A percentile compares a stretch with the other conserved stretches of the same genome.
Conservation (phyloP, 441 rosid genomes). For the Corymbia calophylla region DNA sequence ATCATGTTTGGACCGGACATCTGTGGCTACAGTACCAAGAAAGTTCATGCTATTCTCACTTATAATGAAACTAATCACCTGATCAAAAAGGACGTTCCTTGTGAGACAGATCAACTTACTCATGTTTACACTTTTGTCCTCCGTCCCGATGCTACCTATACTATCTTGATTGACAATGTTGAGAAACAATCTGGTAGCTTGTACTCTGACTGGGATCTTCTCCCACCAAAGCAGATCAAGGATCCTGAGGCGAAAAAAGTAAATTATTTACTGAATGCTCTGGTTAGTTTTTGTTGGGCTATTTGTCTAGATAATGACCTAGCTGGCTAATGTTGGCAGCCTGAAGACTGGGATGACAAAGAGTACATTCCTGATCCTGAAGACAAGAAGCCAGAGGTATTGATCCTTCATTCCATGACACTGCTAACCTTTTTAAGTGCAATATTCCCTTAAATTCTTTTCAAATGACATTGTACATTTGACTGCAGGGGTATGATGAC, state of each 20-base stretch:
- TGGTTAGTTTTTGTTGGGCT: neutral
- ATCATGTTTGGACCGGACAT: conserved; percentile 99
- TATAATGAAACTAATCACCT: conserved; percentile 74
- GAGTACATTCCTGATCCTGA: conserved; percentile 91
- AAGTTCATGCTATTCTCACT: conserved; percentile 88
- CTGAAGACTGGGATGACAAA: conserved; percentile 97
- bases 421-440: neutral
- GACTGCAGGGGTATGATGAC: conserved; percentile 71
- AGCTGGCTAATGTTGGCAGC: conserved; percentile 34
- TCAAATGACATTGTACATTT: neutral
- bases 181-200: conserved; percentile 95
- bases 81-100: conserved; percentile 95
- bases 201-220: conserved; percentile 90
- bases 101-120: conserved; percentile 95
- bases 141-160: conserved; percentile 90
- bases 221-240: conserved; percentile 80
- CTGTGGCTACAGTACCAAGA: conserved; percentile 90
- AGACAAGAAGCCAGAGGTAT: conserved; percentile 86
- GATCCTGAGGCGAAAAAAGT: conserved; percentile 95
- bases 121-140: conserved; percentile 87
- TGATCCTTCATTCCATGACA: neutral
- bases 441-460: neutral
- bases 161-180: conserved; percentile 75
- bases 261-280: neutral
- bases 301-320: neutral